Conservation (phyloP, 805 yeast species). For the Wickerhamiella azymoides region DNA sequence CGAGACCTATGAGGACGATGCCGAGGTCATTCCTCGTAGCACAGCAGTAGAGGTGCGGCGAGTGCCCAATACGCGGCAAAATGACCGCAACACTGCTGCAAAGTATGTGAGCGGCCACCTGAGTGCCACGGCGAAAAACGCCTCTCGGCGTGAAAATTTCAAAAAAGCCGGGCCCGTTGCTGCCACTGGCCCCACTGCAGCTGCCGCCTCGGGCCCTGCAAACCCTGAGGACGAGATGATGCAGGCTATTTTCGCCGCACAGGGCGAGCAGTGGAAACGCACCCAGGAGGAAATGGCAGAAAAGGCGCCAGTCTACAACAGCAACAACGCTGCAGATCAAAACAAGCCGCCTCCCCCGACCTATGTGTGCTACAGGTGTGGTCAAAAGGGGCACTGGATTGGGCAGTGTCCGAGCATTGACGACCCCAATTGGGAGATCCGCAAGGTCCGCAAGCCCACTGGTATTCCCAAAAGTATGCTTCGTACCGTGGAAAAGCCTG, state of each 20-base stretch:
- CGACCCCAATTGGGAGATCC: conserved; percentile 90
- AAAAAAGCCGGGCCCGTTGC: conserved; percentile 12
- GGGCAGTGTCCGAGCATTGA: conserved; percentile 87
- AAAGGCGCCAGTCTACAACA: conserved; percentile 58
- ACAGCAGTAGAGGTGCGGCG: conserved; percentile 69
- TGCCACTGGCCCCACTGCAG: conserved; percentile 12
- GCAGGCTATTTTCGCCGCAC: conserved; percentile 81
- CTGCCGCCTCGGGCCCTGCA: conserved; percentile 19
- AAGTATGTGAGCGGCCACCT: conserved; percentile 40
- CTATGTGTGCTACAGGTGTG: conserved; percentile 92
- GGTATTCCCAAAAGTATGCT: conserved; percentile 94
- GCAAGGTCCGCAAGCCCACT: conserved; percentile 78
- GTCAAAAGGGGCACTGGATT: conserved; percentile 91
- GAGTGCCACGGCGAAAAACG: conserved; percentile 25
- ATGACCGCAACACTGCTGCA: conserved; percentile 39
- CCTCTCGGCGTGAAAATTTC: conserved; percentile 26
- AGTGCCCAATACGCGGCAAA: conserved; percentile 46
- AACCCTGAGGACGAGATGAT: conserved; percentile 76
- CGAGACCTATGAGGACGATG: conserved; percentile 75
- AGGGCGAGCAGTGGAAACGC: conserved; percentile 87
- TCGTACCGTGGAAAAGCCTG: conserved; percentile 71
- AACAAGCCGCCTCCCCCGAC: conserved; percentile 90
- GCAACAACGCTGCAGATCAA: conserved; percentile 1
- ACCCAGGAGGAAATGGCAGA: conserved; percentile 84
- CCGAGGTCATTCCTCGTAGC: conserved; percentile 81